Percentiles rank a stretch among this genome's conserved stretches.
phyloP scores from a whole-genome alignment of 805 yeast genomes.

The Blastobotrys terrestris region DNA sequence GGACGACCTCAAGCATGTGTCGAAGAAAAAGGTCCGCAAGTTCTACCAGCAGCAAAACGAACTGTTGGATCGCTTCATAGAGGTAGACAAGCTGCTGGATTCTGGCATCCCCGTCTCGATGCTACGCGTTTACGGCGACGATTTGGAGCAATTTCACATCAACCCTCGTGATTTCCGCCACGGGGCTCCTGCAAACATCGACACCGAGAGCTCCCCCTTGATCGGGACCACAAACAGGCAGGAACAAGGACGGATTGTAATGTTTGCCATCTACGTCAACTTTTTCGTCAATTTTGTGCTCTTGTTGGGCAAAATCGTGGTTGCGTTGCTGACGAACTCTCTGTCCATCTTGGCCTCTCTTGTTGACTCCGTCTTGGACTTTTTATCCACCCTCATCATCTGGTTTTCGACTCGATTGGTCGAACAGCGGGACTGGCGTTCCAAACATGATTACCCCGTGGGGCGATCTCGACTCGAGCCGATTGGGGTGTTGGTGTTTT shows the following conservation, averaged over 20 bases:
- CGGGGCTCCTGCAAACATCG: conserved; percentile 56
- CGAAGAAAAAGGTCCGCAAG: conserved; percentile 30
- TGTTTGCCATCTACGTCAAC: conserved; percentile 57
- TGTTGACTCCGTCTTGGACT: conserved; percentile 69
- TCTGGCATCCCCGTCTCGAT: conserved; percentile 62
- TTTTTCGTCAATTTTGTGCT: conserved; percentile 51
- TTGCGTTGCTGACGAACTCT: conserved; percentile 59
- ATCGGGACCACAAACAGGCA: conserved; percentile 41
- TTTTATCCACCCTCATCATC: conserved; percentile 68
- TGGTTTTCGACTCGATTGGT: conserved; percentile 46
- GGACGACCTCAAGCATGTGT: conserved; percentile 19
- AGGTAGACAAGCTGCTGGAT: conserved; percentile 61
- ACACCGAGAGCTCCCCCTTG: conserved; percentile 49
- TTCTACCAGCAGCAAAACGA: conserved; percentile 58
- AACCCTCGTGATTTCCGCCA: conserved; percentile 21
- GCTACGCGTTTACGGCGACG: conserved; percentile 53
- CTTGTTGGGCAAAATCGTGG: conserved; percentile 53
- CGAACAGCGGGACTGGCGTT: conserved; percentile 40
- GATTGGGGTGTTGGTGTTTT: conserved; percentile 67
- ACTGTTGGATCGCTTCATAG: conserved; percentile 48
- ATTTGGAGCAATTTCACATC: conserved; percentile 23
- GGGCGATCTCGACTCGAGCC: conserved; percentile 74
- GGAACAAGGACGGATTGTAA: conserved; percentile 42
- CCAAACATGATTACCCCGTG: conserved; percentile 46
- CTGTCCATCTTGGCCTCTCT: conserved; percentile 73